These are phyloP conservation scores for Boechera divaricarpa DNA, from an alignment of 345 rosid species.

Conservation along the genomic window DNA sequence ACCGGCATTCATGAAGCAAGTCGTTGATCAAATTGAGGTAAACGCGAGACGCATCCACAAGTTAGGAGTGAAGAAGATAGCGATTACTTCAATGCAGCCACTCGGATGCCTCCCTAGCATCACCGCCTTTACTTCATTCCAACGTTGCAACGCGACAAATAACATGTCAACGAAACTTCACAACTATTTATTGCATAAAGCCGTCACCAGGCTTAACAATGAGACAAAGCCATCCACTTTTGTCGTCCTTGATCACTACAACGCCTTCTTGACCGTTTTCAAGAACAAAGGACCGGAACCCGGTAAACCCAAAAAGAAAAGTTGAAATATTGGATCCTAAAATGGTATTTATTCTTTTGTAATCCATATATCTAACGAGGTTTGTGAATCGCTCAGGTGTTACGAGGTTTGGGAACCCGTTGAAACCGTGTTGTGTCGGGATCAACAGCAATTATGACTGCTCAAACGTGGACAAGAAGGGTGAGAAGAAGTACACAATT, in stretches of 20 bases:
- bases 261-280: slow-evolving; percentile 59
- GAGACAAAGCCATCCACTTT: slow-evolving; percentile 46
- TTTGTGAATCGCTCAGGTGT: slow-evolving; percentile 35
- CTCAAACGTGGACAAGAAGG: slow-evolving; percentile 51
- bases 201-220: slow-evolving; percentile 55
- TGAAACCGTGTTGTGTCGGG: slow-evolving; percentile 67
- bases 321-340: neutral
- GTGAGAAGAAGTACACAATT: slow-evolving; percentile 49
- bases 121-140: slow-evolving; percentile 48
- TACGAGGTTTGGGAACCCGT: slow-evolving; percentile 55
- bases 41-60: slow-evolving; percentile 57
- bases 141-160: slow-evolving; percentile 51
- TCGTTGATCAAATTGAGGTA: slow-evolving; percentile 57
- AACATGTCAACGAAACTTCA: slow-evolving; percentile 54
- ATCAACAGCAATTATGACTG: slow-evolving; percentile 40
- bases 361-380: neutral
- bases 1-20: slow-evolving; percentile 46
- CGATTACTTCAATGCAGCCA: slow-evolving; percentile 58
- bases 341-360: neutral
- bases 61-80: slow-evolving; percentile 68
- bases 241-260: slow-evolving; percentile 59
- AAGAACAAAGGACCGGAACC: slow-evolving; percentile 40
- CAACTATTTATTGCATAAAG: slow-evolving; percentile 55
- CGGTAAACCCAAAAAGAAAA: slow-evolving; percentile 24
- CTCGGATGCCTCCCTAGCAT: slow-evolving; percentile 74